Evolutionary conservation across 1,284 basidiomycete species (phyloP), one percentile per base, ranked within the genome.

Genomic region (Rhodotorula sp.): DNA sequence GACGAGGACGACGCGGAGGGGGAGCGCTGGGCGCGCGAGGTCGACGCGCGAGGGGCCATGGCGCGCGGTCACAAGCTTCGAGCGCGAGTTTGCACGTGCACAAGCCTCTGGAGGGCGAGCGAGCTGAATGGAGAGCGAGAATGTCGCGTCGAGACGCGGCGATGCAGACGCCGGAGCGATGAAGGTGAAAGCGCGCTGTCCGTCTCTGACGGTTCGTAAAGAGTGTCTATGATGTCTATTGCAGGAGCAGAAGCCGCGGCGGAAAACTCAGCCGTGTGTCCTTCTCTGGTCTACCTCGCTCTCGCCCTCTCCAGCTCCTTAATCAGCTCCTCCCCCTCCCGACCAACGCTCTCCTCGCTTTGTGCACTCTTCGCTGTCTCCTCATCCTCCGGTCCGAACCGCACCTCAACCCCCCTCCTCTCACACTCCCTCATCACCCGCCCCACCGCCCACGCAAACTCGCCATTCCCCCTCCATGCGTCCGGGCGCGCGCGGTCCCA

Each of bases 361-460:
- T 36, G 44, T 25, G 2, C 4, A 3, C 46, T 29, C 34, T 19
- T 9, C 2, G 21, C 17, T 22, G 4, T 7, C 12, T 36, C n/a
- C 41, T 37, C 19, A 32, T 22, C 41, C 21, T 27, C 22, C 25
- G 7, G 27, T 13, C 32, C 51, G 19, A 41, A 64, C 27, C n/a
- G 50, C 15, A 70, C 59, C 36, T 32, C 34, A 7, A 66, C 55
- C 32, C 41, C 32, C 21, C 69, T 21, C 55, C 27, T 29, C 25
- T 10, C 32, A 8, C 46, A 53, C 48, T 66, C 69, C 22, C 59
- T 21, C 21, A 27, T 9, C n/a, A 70, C 63, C 55, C 64, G 22
- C 55, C 21, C 39, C 1, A 63, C 50, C 32, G 64, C 64, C 64
- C 60, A 70, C 4, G 25, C 29, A 19, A 70, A 66, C 36, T 66